A percentile compares a stretch with the other conserved stretches of the same genome.
These are phyloP conservation scores for Agrocybe praecox DNA, from an alignment of 768 basidiomycete species.

Conservation along the genomic window DNA sequence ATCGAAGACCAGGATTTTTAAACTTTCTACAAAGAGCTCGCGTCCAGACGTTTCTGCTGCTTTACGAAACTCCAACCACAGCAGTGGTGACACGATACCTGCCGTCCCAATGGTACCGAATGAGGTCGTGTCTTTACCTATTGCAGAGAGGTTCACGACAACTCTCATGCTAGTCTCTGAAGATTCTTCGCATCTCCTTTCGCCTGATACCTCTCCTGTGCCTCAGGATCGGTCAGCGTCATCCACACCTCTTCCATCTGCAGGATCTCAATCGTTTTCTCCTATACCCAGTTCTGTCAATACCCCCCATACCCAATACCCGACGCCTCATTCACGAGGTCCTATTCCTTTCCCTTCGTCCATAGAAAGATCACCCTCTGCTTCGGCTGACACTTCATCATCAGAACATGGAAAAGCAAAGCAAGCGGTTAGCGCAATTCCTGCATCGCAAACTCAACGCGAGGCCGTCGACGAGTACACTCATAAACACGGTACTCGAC, in stretches of 20 bases:
- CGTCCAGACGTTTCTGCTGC: slow-evolving; percentile 30
- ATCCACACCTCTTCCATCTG: slow-evolving; percentile 8
- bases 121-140: slow-evolving; percentile 41
- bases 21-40: slow-evolving; percentile 39
- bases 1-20: slow-evolving; percentile 46
- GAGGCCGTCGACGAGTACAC: neutral
- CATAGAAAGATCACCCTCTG: too few relatives aligned
- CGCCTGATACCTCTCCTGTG: neutral
- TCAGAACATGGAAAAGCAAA: too few relatives aligned
- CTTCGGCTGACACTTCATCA: too few relatives aligned
- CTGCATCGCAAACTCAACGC: neutral
- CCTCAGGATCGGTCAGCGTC: neutral
- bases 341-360: neutral
- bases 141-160: slow-evolving; percentile 49
- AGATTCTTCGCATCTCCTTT: neutral
- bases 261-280: slow-evolving; percentile 2
- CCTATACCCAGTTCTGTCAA: neutral
- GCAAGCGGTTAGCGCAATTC: neutral
- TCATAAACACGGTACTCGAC: slow-evolving; percentile 9
- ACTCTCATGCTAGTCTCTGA: slow-evolving; percentile 16
- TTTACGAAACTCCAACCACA: neutral
- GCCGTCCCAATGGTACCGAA: slow-evolving; percentile 19
- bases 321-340: neutral
- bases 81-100: slow-evolving; percentile 23
- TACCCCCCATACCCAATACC: neutral